Evolutionary conservation across 164 flowering plant genomes (phyloP), one percentile per base, ranked within the genome.

Genomic region (Stephania yunnanensis): DNA sequence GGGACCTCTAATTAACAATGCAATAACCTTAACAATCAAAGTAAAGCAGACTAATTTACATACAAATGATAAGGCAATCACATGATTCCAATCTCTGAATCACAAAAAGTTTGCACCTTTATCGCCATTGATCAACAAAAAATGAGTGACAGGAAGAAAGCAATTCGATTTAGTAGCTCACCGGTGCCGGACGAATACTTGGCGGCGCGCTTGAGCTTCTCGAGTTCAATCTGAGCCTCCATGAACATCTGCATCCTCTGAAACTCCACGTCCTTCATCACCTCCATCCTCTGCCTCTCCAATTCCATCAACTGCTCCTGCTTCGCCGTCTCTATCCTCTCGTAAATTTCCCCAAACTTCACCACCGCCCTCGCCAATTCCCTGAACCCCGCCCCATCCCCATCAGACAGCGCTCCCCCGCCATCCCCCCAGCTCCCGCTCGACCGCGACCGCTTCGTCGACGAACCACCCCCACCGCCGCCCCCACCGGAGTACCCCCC

Each of bases 221-320:
- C 82, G 4, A 89, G 74, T 86, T 87, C 83, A 44, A 88, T 75
- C 65, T 89, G 87, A n/a, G 89, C 79, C 55, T 87, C 91, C 82
- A 85, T 80, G 31, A 87, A 81, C 86, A 89, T 81, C 46, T 85
- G 82, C 89, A 87, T 83, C 78, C 89, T 79, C 77, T 86, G 84
- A 66, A 80, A 81, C 84, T 89, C 92, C 11, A 89, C 65, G 61
- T 89, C 92, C 77, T 87, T 89, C 0, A 86, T 71, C 31, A 89
- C 84, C 78, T 84, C 87, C 89, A 89, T 81, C 70, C 90, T 82
- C 83, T 85, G 88, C 82, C 66, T 84, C 82, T 89, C 92, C 83
- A 87, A 58, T 67, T 89, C 88, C 86, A 83, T 76, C 82, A 88
- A 83, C 74, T 83, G 87, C 73, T 84, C 78, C 80, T 84, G 92